These are phyloP conservation scores for Epichloe typhina DNA, from an alignment of 2,329 filamentous ascomycete genomes.

Conservation along the genomic window DNA sequence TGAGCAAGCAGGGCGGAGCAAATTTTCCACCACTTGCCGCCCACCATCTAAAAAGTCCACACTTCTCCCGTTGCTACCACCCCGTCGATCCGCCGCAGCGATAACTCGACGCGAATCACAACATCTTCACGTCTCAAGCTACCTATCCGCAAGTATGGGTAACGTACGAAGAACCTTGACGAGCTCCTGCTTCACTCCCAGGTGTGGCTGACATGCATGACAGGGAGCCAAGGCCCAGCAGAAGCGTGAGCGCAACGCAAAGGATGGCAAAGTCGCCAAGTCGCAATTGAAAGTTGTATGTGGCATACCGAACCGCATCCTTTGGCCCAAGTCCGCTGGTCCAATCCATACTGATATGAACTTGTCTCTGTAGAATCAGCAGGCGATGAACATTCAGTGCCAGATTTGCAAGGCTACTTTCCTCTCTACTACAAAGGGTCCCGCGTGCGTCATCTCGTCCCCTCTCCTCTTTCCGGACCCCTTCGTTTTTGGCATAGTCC, in stretches of 20 bases:
- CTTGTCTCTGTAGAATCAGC: slow-evolving; percentile 46
- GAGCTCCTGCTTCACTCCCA: neutral
- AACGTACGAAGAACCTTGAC: neutral
- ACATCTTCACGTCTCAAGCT: neutral
- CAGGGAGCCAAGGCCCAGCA: slow-evolving; percentile 54
- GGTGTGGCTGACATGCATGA: neutral
- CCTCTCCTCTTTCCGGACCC: neutral
- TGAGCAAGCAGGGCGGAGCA: slow-evolving; percentile 3
- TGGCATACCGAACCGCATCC: slow-evolving; percentile 11
- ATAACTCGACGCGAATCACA: neutral
- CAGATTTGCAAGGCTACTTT: slow-evolving; percentile 65
- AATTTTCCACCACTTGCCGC: slow-evolving; percentile 5
- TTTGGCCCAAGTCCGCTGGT: neutral
- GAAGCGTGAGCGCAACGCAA: slow-evolving; percentile 60
- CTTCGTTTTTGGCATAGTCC: neutral
- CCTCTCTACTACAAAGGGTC: slow-evolving; percentile 61
- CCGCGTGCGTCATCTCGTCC: slow-evolving; percentile 38
- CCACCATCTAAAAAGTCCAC: neutral
- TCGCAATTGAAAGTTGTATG: slow-evolving; percentile 57
- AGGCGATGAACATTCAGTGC: slow-evolving; percentile 67
- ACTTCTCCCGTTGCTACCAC: no score
- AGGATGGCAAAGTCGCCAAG: slow-evolving; percentile 44
- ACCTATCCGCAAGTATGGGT: slow-evolving; percentile 1
- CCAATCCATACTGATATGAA: neutral
- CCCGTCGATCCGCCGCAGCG: no score